Base-by-base conservation (phyloP, 352 stramenopile species). In the Pythium monospermum region DNA sequence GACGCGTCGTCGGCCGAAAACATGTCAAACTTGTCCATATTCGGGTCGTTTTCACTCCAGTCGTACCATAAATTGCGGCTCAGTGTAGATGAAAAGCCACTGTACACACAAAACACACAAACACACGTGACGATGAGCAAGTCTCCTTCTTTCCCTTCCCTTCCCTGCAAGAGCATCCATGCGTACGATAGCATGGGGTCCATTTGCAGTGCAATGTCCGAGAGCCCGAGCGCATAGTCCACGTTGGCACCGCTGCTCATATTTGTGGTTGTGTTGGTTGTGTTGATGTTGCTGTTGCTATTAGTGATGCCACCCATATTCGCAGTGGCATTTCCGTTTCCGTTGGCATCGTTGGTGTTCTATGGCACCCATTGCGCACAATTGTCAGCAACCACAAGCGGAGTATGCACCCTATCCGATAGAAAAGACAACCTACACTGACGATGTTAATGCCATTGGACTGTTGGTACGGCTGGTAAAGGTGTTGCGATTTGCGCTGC, bases 41-140 rank as follows among this genome's bases (percentile, higher is more conserved):
- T 81, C 25, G 67, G 52, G 44, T 87, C 81, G 53, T 68, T 78
- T 50, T 93, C 83, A 53, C 89, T 94, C 83, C 83, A 94, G 63
- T 94, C 83, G 49, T 91, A 81, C 83, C 83, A 94, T 19, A 94
- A 60, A 57, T 94, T 94, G 35, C 83, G 78, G 36, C 79, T 91
- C 58, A 91, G 64, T 32, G 73, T 87, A n/a, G 76, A 87, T 44
- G 81, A 85, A 6, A 92, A 66, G 3, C 79, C 83, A 12, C 83
- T 94, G 45, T 23, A 48, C 11, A 46, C 21, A 8, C 27, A 27
- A 44, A 52, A 12, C 7, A 22, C 23, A 31, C 15, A 25, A 28
- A 11, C 38, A 6, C 7, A 40, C 2, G 0, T 31, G 10, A 28
- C 28, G n/a, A n/a, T n/a, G n/a, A n/a, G n/a, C n/a, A n/a, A n/a